These are phyloP conservation scores for Prunus salicina DNA, from an alignment of 306 rosid species.

Conservation along the genomic window DNA sequence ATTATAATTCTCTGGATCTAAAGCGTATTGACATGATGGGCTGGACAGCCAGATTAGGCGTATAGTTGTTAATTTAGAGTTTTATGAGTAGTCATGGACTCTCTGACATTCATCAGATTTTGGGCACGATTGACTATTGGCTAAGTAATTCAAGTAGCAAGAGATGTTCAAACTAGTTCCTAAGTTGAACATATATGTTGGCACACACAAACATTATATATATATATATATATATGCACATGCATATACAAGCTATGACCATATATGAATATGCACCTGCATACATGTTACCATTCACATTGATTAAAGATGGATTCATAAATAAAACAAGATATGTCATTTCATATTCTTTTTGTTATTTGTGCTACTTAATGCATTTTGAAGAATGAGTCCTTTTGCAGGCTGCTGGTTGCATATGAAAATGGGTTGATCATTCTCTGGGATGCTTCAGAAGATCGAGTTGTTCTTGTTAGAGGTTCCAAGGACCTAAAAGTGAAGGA, in stretches of 20 bases:
- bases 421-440: constrained; percentile 77
- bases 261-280: not conserved
- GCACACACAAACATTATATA: not conserved
- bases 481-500: constrained; percentile 54
- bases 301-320: not conserved
- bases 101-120: not conserved
- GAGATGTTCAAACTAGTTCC: not conserved
- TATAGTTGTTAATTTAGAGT: not conserved
- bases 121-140: not conserved
- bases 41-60: not conserved
- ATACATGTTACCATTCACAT: not conserved
- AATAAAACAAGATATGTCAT: not conserved
- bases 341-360: not conserved
- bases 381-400: constrained; percentile 41
- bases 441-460: constrained; percentile 80
- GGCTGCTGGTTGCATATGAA: constrained; percentile 78
- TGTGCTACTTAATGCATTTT: constrained; percentile 6
- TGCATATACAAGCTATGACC: not conserved
- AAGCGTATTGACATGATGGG: too few relatives aligned
- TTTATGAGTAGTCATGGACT: not conserved
- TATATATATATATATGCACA: not conserved
- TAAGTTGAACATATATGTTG: not conserved
- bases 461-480: constrained; percentile 66
- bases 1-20: not conserved
- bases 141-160: too few relatives aligned